Evolutionary conservation across 1,284 basidiomycete genomes (phyloP).

Genomic region (Singerocomus inundabilis): DNA sequence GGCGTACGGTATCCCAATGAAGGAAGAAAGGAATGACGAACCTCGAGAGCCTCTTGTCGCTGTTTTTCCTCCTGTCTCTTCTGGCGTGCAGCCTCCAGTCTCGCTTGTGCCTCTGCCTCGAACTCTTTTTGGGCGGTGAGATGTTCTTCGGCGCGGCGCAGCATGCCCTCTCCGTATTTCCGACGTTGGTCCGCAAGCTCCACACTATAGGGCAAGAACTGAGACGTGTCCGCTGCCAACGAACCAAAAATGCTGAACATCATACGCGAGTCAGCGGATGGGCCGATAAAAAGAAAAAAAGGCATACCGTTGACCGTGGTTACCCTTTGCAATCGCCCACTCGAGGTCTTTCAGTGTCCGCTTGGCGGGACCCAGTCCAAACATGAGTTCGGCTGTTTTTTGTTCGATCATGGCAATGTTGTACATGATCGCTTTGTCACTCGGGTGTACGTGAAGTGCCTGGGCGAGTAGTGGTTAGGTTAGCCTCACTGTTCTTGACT

Average conservation of each 20-base stretch:
- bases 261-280: background rate
- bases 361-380: conserved; percentile 69
- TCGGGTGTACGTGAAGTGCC: conserved; percentile 80
- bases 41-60: conserved; percentile 57
- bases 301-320: conserved; percentile 83
- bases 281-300: background rate
- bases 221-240: conserved; percentile 70
- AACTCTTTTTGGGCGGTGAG: conserved; percentile 69
- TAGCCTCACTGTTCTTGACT: background rate
- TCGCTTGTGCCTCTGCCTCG: conserved; percentile 72
- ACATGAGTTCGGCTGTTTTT: conserved; percentile 87
- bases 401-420: conserved; percentile 97
- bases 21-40: conserved; percentile 26
- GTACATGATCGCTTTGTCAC: conserved; percentile 86
- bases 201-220: conserved; percentile 76
- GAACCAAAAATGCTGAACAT: conserved; percentile 72
- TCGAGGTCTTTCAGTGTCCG: conserved; percentile 79
- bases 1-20: background rate
- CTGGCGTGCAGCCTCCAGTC: conserved; percentile 70
- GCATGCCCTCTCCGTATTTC: conserved; percentile 83
- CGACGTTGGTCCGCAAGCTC: conserved; percentile 87
- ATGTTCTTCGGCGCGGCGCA: conserved; percentile 78
- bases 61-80: conserved; percentile 67
- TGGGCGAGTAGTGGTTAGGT: conserved; percentile 29
- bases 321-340: conserved; percentile 76